phyloP scores from a whole-genome alignment of 371 early-diverging fungal genomes.

The Lichtheimia corymbifera region DNA sequence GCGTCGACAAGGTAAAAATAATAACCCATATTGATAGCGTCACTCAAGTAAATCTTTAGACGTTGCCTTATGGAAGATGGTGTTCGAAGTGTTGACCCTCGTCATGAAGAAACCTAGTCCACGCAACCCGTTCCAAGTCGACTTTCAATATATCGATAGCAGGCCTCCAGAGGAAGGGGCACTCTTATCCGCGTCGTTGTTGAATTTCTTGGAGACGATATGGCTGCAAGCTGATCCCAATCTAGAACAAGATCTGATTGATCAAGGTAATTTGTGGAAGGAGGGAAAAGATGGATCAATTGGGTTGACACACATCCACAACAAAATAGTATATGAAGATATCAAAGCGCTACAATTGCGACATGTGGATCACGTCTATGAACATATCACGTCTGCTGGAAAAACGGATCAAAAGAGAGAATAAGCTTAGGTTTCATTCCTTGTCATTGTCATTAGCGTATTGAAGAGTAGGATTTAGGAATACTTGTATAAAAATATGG shows the following conservation, averaged over 20 bases:
- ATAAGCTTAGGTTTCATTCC: too few species aligned
- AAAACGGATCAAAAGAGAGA: too few species aligned
- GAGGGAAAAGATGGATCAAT: constrained; percentile 30
- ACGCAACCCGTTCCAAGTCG: constrained; percentile 73
- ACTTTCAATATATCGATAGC: constrained; percentile 57
- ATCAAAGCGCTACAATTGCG: constrained; percentile 13
- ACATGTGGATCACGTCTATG: constrained; percentile 10
- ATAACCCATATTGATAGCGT: not conserved
- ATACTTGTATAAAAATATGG: too few species aligned
- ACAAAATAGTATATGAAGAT: constrained; percentile 16
- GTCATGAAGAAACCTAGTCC: constrained; percentile 53
- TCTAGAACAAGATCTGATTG: constrained; percentile 9
- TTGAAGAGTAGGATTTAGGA: too few species aligned
- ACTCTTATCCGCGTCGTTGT: constrained; percentile 66
- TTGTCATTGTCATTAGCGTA: too few species aligned
- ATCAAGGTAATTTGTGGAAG: constrained; percentile 24
- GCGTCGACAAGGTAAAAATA: constrained; percentile 14
- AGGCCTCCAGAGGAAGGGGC: constrained; percentile 65
- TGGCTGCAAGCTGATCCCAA: constrained; percentile 50
- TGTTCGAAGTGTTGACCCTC: constrained; percentile 67
- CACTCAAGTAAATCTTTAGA: constrained; percentile 36
- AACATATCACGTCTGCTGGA: not conserved
- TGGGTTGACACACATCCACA: not conserved
- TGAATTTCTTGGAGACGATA: constrained; percentile 66
- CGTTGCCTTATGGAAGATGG: constrained; percentile 75